Evolutionary conservation across 768 basidiomycete species (phyloP).

Genomic region (Phylloporus arenicola): DNA sequence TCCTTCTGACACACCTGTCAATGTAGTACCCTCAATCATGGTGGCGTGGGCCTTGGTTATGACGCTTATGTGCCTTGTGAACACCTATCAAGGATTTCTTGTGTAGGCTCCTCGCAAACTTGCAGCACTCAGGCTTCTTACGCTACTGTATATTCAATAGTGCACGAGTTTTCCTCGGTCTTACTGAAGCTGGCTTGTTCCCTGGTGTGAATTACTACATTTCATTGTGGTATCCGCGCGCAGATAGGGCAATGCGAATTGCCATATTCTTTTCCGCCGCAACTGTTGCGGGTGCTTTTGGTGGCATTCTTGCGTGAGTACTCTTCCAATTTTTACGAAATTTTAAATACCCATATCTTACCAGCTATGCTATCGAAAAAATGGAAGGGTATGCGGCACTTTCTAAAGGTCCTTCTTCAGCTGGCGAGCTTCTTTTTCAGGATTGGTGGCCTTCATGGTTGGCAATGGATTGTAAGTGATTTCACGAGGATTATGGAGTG

Average conservation of each 20-base stretch:
- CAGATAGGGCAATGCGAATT: conserved; percentile 52
- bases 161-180: conserved; percentile 40
- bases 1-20: conserved; percentile 6
- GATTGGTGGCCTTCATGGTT: conserved; percentile 29
- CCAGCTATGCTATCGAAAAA: conserved; percentile 32
- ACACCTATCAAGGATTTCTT: conserved; percentile 27
- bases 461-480: conserved; percentile 35
- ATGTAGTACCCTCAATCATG: conserved; percentile 38
- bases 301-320: conserved; percentile 44
- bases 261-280: conserved; percentile 63
- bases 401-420: conserved; percentile 5
- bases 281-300: conserved; percentile 48
- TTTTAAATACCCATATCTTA: neutral
- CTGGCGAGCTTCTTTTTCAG: conserved; percentile 1
- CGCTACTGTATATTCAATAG: conserved; percentile 13
- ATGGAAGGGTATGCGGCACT: conserved; percentile 30
- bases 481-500: neutral
- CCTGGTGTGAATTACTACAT: conserved; percentile 41
- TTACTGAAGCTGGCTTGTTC: conserved; percentile 44
- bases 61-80: conserved; percentile 36
- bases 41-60: conserved; percentile 37
- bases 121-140: neutral
- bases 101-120: conserved; percentile 21
- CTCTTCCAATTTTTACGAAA: neutral
- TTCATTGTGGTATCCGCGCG: conserved; percentile 56